phyloP scores from a whole-genome alignment of 2,329 filamentous ascomycete species.

The Plectosphaerella sp. region DNA sequence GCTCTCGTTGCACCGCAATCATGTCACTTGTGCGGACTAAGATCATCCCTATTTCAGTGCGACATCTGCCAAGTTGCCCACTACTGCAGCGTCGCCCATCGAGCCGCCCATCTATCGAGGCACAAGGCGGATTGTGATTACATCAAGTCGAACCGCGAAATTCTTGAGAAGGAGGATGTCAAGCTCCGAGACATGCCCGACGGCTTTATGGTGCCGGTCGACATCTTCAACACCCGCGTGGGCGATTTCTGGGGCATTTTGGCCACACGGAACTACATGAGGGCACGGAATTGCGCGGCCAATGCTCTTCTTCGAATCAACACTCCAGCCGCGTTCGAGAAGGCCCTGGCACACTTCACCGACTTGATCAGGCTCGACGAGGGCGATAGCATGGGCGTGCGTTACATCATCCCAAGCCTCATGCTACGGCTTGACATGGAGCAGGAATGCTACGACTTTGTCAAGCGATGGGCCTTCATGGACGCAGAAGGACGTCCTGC shows the following conservation, averaged over 20 bases:
- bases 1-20: not conserved
- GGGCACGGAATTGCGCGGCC: not conserved
- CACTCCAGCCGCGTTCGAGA: not conserved
- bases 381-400: constrained; percentile 15
- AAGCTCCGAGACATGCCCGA: not conserved
- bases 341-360: not conserved
- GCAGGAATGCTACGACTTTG: constrained; percentile 37
- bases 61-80: not conserved
- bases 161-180: not conserved
- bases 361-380: constrained; percentile 3
- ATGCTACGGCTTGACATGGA: constrained; percentile 24
- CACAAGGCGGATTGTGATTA: not conserved
- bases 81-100: not conserved
- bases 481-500: constrained; percentile 1
- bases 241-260: not conserved
- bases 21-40: not conserved
- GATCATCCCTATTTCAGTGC: not conserved
- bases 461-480: constrained; percentile 38
- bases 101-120: not conserved
- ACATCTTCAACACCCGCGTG: not conserved
- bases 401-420: constrained; percentile 16
- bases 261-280: not conserved
- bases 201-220: not conserved
- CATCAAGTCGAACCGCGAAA: not conserved
- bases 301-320: not conserved